Evolutionary conservation across 768 basidiomycete genomes (phyloP), one percentile per base, ranked within the genome.

Genomic region (Lactarius akahatsu): DNA sequence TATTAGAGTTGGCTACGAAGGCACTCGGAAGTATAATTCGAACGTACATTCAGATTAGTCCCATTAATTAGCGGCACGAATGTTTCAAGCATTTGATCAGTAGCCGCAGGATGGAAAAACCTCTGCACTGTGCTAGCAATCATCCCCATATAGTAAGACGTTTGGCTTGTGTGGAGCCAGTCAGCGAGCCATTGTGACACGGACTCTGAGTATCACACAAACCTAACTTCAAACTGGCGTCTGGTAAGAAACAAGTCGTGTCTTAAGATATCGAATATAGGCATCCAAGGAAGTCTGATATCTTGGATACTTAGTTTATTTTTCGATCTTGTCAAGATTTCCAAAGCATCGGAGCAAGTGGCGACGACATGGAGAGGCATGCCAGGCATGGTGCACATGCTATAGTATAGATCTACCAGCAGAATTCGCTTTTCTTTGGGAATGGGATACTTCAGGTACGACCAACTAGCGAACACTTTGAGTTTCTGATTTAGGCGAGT

Each of bases 81-180:
- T 0, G 84, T 87, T n/a, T 88, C 81, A 36, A 97, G 84, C 92
- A 97, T 96, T 71, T 92, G 90, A 70, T 89, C 86, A 61, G 88
- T 88, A 40, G 92, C 89, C 50, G 90, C 85, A 20, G 94, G 94
- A 71, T 94, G 93, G 77, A 94, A 96, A 81, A 96, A 96, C 62
- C 90, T 81, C 61, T 91, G 85, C 55, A 85, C 80, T 72, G 81
- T 81, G 43, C 87, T 83, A 36, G 88, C 87, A 67, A 91, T 80
- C 70, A 85, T 85, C 4, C 87, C 89, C 86, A 90, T 86, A 71
- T 85, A 89, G 85, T 86, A 90, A 20, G 89, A 84, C n/a, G 87
- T 76, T 77, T 90, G 89, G 67, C 89, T 90, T 68, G 28, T 62
- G 57, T 32, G n/a, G 40, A 32, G 54, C 58, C 32, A 32, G 65